These are phyloP conservation scores for Acacia confusa DNA, from an alignment of 306 rosid genomes.

Conservation along the genomic window DNA sequence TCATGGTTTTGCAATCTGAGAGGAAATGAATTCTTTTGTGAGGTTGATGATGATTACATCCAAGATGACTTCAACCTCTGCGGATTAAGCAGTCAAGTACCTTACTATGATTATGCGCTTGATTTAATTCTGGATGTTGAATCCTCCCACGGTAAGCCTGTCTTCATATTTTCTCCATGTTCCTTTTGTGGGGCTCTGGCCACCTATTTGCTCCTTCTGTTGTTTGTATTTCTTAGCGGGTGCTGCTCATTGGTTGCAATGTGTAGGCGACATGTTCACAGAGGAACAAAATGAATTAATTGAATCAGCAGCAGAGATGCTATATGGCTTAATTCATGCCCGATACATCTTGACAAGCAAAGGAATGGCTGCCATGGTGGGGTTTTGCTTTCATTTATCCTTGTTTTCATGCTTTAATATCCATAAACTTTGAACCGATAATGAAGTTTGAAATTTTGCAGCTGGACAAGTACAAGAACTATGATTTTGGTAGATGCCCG, in stretches of 20 bases:
- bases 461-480: slow-evolving; percentile 95
- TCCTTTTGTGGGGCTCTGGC: not conserved
- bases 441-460: slow-evolving; percentile 40
- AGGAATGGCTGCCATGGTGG: slow-evolving; percentile 97
- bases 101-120: slow-evolving; percentile 97
- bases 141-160: slow-evolving; percentile 85
- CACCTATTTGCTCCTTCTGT: slow-evolving; percentile 6
- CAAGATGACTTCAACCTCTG: slow-evolving; percentile 98
- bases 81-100: slow-evolving; percentile 98
- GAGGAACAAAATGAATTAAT: slow-evolving; percentile 97
- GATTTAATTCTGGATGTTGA: slow-evolving; percentile 98
- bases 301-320: slow-evolving; percentile 99
- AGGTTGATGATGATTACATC: slow-evolving; percentile 97
- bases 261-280: slow-evolving; percentile 91
- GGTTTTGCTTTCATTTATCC: not conserved
- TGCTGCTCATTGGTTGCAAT: slow-evolving; percentile 22
- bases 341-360: slow-evolving; percentile 89
- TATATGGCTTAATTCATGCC: slow-evolving; percentile 94
- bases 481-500: slow-evolving; percentile 98
- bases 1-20: slow-evolving; percentile 99
- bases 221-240: not conserved
- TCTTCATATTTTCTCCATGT: not conserved
- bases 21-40: slow-evolving; percentile 96
- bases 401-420: not conserved
- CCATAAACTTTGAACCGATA: slow-evolving; percentile 10